Evolutionary conservation across 208 protist genomes (phyloP).

Genomic region (Leishmania tarentolae): DNA sequence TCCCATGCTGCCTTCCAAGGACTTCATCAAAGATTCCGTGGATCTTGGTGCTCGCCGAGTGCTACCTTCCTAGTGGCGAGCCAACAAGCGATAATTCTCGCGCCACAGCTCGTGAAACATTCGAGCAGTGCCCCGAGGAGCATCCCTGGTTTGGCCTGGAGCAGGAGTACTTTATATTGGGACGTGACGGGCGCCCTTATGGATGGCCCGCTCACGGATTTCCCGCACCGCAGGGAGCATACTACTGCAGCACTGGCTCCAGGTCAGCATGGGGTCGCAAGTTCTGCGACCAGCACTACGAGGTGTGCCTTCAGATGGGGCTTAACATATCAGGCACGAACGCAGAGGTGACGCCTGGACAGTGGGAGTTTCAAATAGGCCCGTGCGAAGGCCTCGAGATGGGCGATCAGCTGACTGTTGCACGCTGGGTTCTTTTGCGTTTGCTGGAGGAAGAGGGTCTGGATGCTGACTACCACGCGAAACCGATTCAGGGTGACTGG

Average conservation of each 20-base stretch:
- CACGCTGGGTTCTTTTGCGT: slow-evolving; percentile 92
- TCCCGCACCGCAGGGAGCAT: slow-evolving; percentile 95
- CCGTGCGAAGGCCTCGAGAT: slow-evolving; percentile 88
- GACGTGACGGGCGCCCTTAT: slow-evolving; percentile 54
- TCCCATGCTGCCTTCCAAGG: slow-evolving; percentile 70
- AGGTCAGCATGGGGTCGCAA: slow-evolving; percentile 83
- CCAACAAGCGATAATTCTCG: slow-evolving; percentile 94
- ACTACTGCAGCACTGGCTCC: slow-evolving; percentile 95
- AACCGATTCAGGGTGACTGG: slow-evolving; percentile 97
- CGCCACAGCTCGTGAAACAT: slow-evolving; percentile 74
- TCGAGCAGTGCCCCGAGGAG: slow-evolving; percentile 77
- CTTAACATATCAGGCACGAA: slow-evolving; percentile 94
- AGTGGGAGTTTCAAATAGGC: slow-evolving; percentile 98
- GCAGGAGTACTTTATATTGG: slow-evolving; percentile 82
- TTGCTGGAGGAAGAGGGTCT: slow-evolving; percentile 71
- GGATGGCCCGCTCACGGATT: slow-evolving; percentile 92
- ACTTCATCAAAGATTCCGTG: slow-evolving; percentile 82
- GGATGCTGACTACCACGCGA: slow-evolving; percentile 88
- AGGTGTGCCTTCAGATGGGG: slow-evolving; percentile 83
- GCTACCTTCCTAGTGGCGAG: slow-evolving; percentile 90
- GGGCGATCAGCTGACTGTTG: slow-evolving; percentile 95
- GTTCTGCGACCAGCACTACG: slow-evolving; percentile 82
- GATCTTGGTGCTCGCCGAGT: slow-evolving; percentile 91
- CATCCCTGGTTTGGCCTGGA: slow-evolving; percentile 90
- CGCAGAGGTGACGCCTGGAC: slow-evolving; percentile 96